These are phyloP conservation scores for Phyllosticta citrichinensis DNA, from an alignment of 2,329 filamentous ascomycete species.

Conservation along the genomic window DNA sequence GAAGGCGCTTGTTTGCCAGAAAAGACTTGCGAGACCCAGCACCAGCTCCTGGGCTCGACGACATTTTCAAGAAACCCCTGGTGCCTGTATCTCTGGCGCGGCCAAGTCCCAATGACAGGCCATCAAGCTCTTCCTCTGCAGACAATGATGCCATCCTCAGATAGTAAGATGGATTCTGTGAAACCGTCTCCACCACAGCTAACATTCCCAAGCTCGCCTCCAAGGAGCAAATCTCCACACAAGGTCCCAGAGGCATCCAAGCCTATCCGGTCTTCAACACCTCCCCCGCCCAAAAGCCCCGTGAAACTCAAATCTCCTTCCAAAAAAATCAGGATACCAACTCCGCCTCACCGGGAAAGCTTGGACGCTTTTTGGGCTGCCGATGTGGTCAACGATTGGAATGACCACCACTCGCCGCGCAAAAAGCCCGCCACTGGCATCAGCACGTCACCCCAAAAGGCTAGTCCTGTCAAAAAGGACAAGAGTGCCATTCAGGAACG, in stretches of 20 bases:
- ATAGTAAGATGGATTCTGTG: conserved; percentile 15
- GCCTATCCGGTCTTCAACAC: conserved; percentile 20
- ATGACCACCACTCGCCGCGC: conserved; percentile 25
- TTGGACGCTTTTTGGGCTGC: conserved; percentile 30
- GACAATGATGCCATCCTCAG: conserved; percentile 20
- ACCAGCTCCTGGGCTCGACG: conserved; percentile 16
- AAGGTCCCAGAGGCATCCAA: conserved; percentile 21
- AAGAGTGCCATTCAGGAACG: conserved; percentile 29
- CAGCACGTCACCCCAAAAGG: conserved; percentile 9
- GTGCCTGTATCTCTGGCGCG: neutral
- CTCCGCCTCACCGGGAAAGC: conserved; percentile 22
- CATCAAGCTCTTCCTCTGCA: conserved; percentile 21
- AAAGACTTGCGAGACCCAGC: conserved; percentile 13
- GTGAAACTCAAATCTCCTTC: conserved; percentile 25
- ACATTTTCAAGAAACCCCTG: conserved; percentile 1
- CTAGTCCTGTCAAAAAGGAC: conserved; percentile 20
- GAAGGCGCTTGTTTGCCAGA: conserved; percentile 15
- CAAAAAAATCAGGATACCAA: conserved; percentile 23
- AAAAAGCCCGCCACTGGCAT: conserved; percentile 14
- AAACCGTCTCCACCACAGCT: neutral
- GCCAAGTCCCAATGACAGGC: conserved; percentile 14
- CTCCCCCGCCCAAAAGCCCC: conserved; percentile 19
- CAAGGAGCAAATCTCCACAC: conserved; percentile 14
- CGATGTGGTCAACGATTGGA: conserved; percentile 26
- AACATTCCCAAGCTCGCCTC: conserved; percentile 1